Evolutionary conservation across 148 eudicot genomes (phyloP), one percentile per base, ranked within the genome.

Genomic region (Vaccinium macrocarpon): DNA sequence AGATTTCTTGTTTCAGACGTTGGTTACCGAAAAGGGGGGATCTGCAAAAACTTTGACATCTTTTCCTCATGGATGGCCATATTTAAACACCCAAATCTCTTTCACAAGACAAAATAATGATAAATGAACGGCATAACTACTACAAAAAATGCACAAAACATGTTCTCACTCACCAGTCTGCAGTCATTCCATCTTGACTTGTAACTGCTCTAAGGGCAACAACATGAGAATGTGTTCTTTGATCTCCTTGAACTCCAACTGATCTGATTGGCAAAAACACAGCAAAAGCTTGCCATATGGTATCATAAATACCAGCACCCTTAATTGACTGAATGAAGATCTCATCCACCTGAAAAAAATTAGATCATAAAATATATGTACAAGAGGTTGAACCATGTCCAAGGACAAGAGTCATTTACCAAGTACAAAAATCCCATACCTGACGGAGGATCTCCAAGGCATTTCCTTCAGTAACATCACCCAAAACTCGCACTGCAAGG

Each of bases 131-230:
- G 50, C 16, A 32, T 4, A 59, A 52, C 51, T 57, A 5, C 6
- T 15, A 14, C 10, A 32, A 61, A 38, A 42, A 1, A 64, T 38
- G 49, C 74, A 59, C 76, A 25, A 59, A 48, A 64, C 46, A 46
- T 38, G 55, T 52, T 6, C 48, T 59, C 79, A 16, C 91, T 87
- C 80, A 97, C 99, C 97, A 97, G 84, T 95, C 98, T 56, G 99
- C 98, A 57, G 99, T 97, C 99, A 95, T 97, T 86, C 99, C 99
- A 90, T 97, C 99, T 84, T 93, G 95, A 88, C 99, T 97, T 73
- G 99, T 95, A 55, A 94, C 97, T 75, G 98, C 99, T 90, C 99
- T 90, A 35, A 97, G 93, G 75, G 97, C 93, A 71, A 97, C 95
- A 79, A 92, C 97, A 87, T 92, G 91, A 53, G 96, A 92, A 85